Percentiles rank a stretch among this genome's conserved stretches.
These are phyloP conservation scores for Panaeolus papilionaceus DNA, from an alignment of 768 basidiomycete species.

Conservation along the genomic window DNA sequence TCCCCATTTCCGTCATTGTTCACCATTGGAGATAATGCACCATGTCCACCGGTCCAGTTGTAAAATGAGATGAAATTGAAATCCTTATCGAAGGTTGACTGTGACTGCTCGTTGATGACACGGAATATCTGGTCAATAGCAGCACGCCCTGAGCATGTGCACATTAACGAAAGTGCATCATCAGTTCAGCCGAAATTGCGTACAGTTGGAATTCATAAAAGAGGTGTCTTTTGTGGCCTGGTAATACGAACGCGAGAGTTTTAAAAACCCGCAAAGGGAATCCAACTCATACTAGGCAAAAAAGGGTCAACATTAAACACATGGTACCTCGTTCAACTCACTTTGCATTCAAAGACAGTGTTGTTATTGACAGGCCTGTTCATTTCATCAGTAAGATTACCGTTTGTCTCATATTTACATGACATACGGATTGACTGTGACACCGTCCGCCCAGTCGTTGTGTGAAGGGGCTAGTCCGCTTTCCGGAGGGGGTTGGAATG, in stretches of 20 bases:
- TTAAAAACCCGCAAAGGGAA: conserved; percentile 80
- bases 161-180: background rate
- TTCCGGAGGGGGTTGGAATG: conserved; percentile 83
- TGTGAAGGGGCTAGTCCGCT: conserved; percentile 67
- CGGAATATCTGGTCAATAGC: conserved; percentile 78
- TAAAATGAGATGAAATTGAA: conserved; percentile 81
- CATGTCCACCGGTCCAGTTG: conserved; percentile 80
- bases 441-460: conserved; percentile 74
- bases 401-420: background rate
- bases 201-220: conserved; percentile 76
- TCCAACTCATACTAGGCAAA: conserved; percentile 73
- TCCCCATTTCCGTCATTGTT: conserved; percentile 76
- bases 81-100: conserved; percentile 69
- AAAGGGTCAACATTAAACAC: background rate
- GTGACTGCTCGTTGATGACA: conserved; percentile 80
- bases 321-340: conserved; percentile 29
- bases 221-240: conserved; percentile 73
- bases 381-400: background rate
- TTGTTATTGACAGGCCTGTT: conserved; percentile 68
- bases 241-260: conserved; percentile 77
- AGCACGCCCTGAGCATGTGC: conserved; percentile 56
- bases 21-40: conserved; percentile 68
- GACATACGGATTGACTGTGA: conserved; percentile 76
- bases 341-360: conserved; percentile 87
- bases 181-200: conserved; percentile 25